Evolutionary conservation across 768 basidiomycete species (phyloP).

Genomic region (Mycena galopus): DNA sequence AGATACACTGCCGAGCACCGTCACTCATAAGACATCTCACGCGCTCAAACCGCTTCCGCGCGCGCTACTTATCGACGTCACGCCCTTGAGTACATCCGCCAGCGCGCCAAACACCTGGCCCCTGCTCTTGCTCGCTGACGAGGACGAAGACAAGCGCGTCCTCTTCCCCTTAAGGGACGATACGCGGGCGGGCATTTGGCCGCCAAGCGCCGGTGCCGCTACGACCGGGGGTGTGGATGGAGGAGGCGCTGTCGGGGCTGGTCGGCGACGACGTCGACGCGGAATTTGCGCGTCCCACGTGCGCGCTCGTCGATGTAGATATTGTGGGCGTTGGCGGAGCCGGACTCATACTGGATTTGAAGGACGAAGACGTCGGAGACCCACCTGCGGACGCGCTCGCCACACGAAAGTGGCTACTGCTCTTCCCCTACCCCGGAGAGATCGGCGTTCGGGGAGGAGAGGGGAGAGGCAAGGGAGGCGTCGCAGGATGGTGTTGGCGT

Average conservation of each 20-base stretch:
- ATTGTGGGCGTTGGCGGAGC: background rate
- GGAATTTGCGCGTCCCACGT: background rate
- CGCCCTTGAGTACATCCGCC: slow-evolving; percentile 35
- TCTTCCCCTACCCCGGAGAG: background rate
- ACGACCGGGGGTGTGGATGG: background rate
- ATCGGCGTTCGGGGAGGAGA: too few species aligned
- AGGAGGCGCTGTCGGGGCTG: background rate
- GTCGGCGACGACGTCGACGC: background rate
- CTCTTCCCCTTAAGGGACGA: slow-evolving; percentile 19
- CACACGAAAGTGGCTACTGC: background rate
- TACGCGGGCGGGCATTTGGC: slow-evolving; percentile 7
- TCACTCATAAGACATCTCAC: too few species aligned
- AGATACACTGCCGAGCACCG: too few species aligned
- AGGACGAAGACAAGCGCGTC: slow-evolving; percentile 29
- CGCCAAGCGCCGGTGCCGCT: background rate
- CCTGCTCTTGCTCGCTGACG: too few species aligned
- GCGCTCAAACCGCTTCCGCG: background rate
- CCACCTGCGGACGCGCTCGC: slow-evolving; percentile 19
- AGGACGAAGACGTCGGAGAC: too few species aligned
- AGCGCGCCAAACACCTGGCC: slow-evolving; percentile 35
- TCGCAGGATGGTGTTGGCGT: background rate
- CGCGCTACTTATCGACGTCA: slow-evolving; percentile 29
- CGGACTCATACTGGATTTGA: background rate
- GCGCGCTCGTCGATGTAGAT: background rate
- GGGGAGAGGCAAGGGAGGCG: background rate